These are phyloP conservation scores for Coemansia sp. DNA, from an alignment of 192 early-diverging fungal species.

Conservation along the genomic window DNA sequence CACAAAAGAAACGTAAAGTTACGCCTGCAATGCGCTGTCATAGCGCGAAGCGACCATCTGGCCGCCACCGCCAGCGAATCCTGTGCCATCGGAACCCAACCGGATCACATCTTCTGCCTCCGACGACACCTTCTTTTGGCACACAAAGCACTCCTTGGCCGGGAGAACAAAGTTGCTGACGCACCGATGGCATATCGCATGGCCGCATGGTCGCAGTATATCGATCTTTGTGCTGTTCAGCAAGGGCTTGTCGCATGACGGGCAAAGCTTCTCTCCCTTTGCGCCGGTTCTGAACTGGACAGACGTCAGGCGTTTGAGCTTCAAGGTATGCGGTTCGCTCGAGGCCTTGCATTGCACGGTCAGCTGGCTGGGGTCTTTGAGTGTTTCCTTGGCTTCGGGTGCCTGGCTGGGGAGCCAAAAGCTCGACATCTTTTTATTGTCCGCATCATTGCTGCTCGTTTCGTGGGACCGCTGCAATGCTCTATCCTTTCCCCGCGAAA, in stretches of 20 bases:
- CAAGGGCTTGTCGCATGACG: constrained; percentile 43
- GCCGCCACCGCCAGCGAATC: constrained; percentile 43
- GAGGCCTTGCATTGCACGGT: constrained; percentile 31
- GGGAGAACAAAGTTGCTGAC: constrained; percentile 40
- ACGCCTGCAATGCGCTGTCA: constrained; percentile 41
- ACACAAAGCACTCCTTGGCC: constrained; percentile 38
- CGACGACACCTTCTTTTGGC: constrained; percentile 15
- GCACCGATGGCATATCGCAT: constrained; percentile 47
- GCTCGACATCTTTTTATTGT: constrained; percentile 11
- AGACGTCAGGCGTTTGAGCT: constrained; percentile 30
- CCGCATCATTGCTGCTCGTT: neutral
- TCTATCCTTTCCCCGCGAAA: neutral
- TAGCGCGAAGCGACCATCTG: constrained; percentile 47
- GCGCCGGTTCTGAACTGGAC: constrained; percentile 22
- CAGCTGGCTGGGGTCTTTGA: constrained; percentile 13
- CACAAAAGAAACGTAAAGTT: neutral
- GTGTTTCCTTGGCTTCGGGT: constrained; percentile 14
- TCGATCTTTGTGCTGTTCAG: constrained; percentile 42
- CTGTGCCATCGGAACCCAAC: constrained; percentile 42
- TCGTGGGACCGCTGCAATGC: neutral
- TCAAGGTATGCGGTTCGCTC: constrained; percentile 14
- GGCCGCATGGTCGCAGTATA: constrained; percentile 36
- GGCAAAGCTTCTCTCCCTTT: constrained; percentile 39
- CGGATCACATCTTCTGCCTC: constrained; percentile 15
- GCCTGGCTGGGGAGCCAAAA: constrained; percentile 48